Evolutionary conservation across 495 filamentous ascomycete species (phyloP), one percentile per base, ranked within the genome.

Genomic region (Geoglossum glabrum): DNA sequence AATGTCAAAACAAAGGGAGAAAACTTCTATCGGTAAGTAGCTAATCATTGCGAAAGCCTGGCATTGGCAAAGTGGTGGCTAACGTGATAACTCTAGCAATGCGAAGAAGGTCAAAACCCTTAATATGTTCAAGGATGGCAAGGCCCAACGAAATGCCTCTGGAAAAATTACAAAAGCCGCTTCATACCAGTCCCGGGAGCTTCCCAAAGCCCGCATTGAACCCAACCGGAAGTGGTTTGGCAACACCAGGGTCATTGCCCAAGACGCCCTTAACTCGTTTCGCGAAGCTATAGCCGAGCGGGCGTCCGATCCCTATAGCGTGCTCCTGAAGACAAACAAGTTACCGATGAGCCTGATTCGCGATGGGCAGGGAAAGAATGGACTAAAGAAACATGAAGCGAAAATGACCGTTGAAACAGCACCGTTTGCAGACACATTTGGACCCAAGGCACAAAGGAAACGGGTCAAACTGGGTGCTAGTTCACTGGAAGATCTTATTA

Each of bases 1-100:
- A 94, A 97, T 72, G 87, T 96, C 56, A 86, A 82, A 67, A 74
- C 79, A 60, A 98, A 98, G 70, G 92, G 93, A 68, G 93, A 96
- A 76, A 94, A 94, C 69, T 94, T 94, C 71, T 94, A 93, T 70
- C 77, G 86, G 73, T 82, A 73, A 59, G 70, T 55, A 26, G 25
- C 23, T 25, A 25, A 15, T n/a, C n/a, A n/a, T n/a, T n/a, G n/a
- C n/a, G n/a, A n/a, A n/a, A n/a, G n/a, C n/a, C n/a, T n/a, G n/a
- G n/a, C n/a, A n/a, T n/a, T n/a, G n/a, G 23, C 5, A 21, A 1
- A 21, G 40, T 19, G 40, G 23, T 45, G 3, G 40, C 40, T 45
- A 5, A 45, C 23, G 23, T 21, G 40, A 19, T 56, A n/a, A 0
- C 19, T 60, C 23, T 51, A 79, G 81, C 60, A 72, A 76, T 71